These are phyloP conservation scores for Botrytis porri DNA, from an alignment of 2,329 filamentous ascomycete genomes.

Conservation along the genomic window DNA sequence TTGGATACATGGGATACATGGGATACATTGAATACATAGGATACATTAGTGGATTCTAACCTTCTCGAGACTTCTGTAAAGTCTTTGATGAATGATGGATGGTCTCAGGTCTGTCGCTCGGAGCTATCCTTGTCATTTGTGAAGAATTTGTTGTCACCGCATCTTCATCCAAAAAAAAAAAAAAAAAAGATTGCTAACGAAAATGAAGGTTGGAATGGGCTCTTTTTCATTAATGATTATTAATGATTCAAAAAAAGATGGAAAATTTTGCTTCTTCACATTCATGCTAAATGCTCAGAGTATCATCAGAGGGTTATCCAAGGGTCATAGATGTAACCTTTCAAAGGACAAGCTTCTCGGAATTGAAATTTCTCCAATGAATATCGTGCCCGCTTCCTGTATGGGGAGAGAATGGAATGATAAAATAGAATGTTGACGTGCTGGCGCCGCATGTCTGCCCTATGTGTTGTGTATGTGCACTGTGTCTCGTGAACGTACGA, in stretches of 20 bases:
- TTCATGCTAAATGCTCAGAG: background rate
- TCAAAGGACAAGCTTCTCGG: background rate
- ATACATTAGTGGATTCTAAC: background rate
- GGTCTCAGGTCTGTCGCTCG: no score
- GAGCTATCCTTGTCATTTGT: background rate
- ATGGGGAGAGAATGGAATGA: background rate
- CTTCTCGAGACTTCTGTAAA: background rate
- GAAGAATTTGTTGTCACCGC: conserved; percentile 15
- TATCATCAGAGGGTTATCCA: background rate
- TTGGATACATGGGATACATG: no score
- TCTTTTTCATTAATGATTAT: no score
- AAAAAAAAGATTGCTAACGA: background rate
- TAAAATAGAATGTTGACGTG: background rate
- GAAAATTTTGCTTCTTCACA: background rate
- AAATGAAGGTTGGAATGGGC: background rate
- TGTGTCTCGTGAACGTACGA: conserved; percentile 8
- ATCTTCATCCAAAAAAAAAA: background rate
- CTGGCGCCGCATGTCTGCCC: conserved; percentile 1
- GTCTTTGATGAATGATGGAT: no score
- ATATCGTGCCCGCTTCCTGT: background rate
- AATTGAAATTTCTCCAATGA: background rate
- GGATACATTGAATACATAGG: background rate
- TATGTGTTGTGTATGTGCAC: background rate
- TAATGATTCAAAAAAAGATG: no score
- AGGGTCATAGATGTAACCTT: background rate